Base-by-base conservation (phyloP, 176 grass and related monocot genomes). In the Ananas comosus region DNA sequence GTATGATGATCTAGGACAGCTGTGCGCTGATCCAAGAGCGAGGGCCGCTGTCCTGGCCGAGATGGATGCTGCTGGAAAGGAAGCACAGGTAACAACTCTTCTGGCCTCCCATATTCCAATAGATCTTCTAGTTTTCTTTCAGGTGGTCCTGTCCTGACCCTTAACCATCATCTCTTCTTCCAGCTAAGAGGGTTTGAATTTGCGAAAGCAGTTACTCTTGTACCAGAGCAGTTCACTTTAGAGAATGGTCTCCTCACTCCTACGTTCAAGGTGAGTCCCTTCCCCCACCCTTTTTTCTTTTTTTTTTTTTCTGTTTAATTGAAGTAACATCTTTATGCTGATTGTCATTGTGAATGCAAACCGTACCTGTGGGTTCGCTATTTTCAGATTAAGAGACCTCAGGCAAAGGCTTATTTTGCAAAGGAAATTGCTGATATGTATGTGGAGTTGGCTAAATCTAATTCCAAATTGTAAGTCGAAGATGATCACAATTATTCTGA, bases 141-240 rank as follows among this genome's bases (percentile, higher is more conserved):
- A 9, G 3, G 10, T 14, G 12, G 47, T 54, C 50, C 12, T 61
- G 56, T 9, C 28, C 33, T 71, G 4, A 42, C 33, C 33, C 10
- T 78, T 25, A 57, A 1, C 10, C 21, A 48, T 68, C 14, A 75
- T 2, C 63, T 2, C 63, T 51, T 75, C 10, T 63, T 53, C 65
- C 86, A 97, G 93, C 79, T 97, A 78, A 90, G 93, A 75, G 93
- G 93, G 76, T 97, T 97, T 68, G 93, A 97, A 75, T 88, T 88
- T 79, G 93, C 80, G 9, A 97, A 87, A 87, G 80, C 82, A 66
- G 48, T 92, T 72, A 87, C 83, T 12, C 74, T 97, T 51, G 84
- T 92, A 19, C 56, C 85, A 51, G 93, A 97, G 69, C 89, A 86
- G 65, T 97, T 97, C 72, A 92, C 93, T 70, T 13, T 87, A 69